Percentiles rank a stretch among this genome's conserved stretches.
phyloP scores from a whole-genome alignment of 768 basidiomycete species.

The Phaffia tasmanica region DNA sequence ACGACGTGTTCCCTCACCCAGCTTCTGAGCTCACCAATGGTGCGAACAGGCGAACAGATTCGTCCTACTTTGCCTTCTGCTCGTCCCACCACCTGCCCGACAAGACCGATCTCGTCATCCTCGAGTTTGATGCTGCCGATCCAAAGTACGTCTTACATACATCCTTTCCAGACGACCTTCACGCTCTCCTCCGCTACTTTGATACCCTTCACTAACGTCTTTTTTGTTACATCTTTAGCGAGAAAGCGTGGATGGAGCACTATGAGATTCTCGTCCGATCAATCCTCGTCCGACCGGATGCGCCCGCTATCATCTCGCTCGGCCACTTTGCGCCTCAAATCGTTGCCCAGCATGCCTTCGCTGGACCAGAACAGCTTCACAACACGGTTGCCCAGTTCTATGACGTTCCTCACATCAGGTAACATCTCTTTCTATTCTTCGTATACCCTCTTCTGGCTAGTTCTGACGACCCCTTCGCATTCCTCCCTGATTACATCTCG shows the following conservation, averaged over 20 bases:
- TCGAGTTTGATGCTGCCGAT: conserved; percentile 91
- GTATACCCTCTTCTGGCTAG: background rate
- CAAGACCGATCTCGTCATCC: conserved; percentile 79
- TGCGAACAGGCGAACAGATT: conserved; percentile 69
- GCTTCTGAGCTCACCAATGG: conserved; percentile 97
- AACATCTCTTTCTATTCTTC: conserved; percentile 22
- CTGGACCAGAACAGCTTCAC: conserved; percentile 83
- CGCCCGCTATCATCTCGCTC: conserved; percentile 85
- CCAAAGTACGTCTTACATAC: conserved; percentile 50
- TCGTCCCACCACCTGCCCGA: conserved; percentile 88
- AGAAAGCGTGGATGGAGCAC: conserved; percentile 59
- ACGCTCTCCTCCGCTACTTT: background rate
- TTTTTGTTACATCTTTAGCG: conserved; percentile 42
- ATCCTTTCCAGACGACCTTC: background rate
- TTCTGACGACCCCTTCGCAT: background rate
- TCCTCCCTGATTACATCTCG: background rate
- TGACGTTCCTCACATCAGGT: conserved; percentile 84
- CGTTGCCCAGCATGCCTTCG: conserved; percentile 66
- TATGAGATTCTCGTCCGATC: conserved; percentile 90
- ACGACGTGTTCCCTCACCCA: conserved; percentile 91
- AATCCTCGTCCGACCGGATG: conserved; percentile 74
- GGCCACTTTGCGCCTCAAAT: conserved; percentile 88
- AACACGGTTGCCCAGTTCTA: conserved; percentile 89
- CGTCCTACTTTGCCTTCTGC: conserved; percentile 92
- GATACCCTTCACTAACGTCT: background rate